Evolutionary conservation across 2,329 filamentous ascomycete species (phyloP), one percentile per base, ranked within the genome.

Genomic region (Colletotrichum chrysophilum): DNA sequence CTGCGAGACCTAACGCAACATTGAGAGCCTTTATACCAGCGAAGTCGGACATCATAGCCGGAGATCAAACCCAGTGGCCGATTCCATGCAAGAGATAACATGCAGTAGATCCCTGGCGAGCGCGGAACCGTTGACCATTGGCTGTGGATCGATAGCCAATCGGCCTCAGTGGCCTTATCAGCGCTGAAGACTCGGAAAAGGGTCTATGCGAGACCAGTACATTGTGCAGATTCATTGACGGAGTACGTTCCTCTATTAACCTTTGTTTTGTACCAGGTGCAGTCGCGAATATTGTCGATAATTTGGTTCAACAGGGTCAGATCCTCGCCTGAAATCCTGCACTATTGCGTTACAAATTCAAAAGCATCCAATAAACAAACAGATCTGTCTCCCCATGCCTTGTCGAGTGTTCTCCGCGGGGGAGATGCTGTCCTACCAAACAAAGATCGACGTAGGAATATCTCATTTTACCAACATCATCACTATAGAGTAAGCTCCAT

Each of bases 301-400:
- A 38, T 18, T 9, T 38, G 36, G 14, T 38, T 9, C 14, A 38
- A 32, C 30, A 0, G 14, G 18, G 38, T 6, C 38, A 43, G 38
- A 43, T n/a, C 38, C 4, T 43, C 18, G 8, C 14, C 5, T 38
- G 24, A 24, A 38, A 43, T 43, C 38, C 18, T n/a, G 38, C 18
- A n/a, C 18, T 43, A 9, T 9, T 18, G 1, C 1, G 3, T 38
- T 18, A 9, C 16, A 18, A 4, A 2, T 38, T 38, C 7, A 18
- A 18, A 7, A 9, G 7, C 8, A 38, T 18, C 36, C 7, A 8
- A 38, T 43, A 18, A 43, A n/a, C 18, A 43, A 10, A 3, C 18
- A 1, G 3, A n/a, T 43, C 16, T 0, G 1, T 10, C 8, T 10
- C 8, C 8, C 2, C 18, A 10, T 43, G 38, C 38, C 38, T 43